Percentiles rank a stretch among this genome's conserved stretches.
Evolutionary conservation across 2,329 filamentous ascomycete genomes (phyloP).

Genomic region (Aspergillus fumigatiaffinis): DNA sequence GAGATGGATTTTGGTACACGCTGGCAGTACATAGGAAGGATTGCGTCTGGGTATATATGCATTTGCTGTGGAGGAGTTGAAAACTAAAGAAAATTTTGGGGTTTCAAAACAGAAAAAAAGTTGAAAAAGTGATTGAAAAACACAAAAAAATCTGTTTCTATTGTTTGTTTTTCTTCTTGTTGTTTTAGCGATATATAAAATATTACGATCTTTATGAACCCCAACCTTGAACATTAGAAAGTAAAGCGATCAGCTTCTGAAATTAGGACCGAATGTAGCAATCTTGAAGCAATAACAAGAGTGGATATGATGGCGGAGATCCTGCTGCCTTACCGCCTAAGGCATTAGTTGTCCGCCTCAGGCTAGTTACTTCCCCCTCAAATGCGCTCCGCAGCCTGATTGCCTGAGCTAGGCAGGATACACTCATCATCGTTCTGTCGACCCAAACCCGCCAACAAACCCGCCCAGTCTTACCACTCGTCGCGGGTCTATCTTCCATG

Average conservation of each 20-base stretch:
- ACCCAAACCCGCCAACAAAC: not conserved
- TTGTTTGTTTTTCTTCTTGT: not conserved
- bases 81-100: conserved; percentile 8
- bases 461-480: conserved; percentile 3
- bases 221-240: not conserved
- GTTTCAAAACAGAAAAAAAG: conserved; percentile 2
- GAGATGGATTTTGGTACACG: not conserved
- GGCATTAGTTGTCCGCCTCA: not conserved
- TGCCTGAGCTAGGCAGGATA: not conserved
- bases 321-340: not conserved
- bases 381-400: not conserved
- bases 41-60: not conserved
- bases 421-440: not conserved
- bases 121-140: not conserved
- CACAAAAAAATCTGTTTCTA: not conserved
- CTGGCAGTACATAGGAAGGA: not conserved
- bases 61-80: not conserved
- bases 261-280: not conserved
- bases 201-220: conserved; percentile 11
- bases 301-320: not conserved
- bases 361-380: not conserved
- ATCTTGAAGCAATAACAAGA: not conserved
- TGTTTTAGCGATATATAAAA: conserved; percentile 9
- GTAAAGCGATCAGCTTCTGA: not conserved
- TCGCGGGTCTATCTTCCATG: conserved; percentile 29